Evolutionary conservation across 2,329 filamentous ascomycete species (phyloP), one percentile per base, ranked within the genome.

Genomic region (Sclerotinia spermophila): DNA sequence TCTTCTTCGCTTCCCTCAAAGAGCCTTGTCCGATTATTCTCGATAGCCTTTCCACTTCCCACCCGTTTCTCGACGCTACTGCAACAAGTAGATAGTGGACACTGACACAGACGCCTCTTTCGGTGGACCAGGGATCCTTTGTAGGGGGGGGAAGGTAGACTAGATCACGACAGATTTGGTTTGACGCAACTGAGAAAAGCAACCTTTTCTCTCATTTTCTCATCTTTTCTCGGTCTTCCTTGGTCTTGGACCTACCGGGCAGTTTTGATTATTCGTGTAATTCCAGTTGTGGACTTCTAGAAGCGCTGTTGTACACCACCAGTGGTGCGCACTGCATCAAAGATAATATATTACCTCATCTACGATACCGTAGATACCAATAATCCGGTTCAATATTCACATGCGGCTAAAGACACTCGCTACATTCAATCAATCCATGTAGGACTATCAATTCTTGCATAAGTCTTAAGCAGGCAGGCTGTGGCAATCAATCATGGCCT

Each of bases 401-500:
- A 69, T 69, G 67, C 67, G 56, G 67, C 58, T 45, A 69, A 56
- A 35, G 38, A 44, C 44, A 38, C 59, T 69, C 40, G 24, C 48
- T 53, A 53, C 48, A 7, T 65, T 53, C 45, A 53, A 30, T 65
- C 51, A 58, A 51, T 56, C 67, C 67, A 69, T 69, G 67, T 69
- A 69, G 59, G 45, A 56, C 48, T 65, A 65, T 65, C 55, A 64
- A 53, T 24, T 65, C 67, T 69, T 67, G 56, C 61, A 67, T 66
- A 71, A 71, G 70, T 73, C 65, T 66, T 35, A 56, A 38, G 60
- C 17, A 51, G 53, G 35, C 56, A 66, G 61, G 62, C 38, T 38
- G 19, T 35, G 61, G n/a, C 66, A 66, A 66, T 48, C 66, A 66
- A 66, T 48, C 42, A 74, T 73, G 72, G 71, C 71, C 27, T 73